These are phyloP conservation scores for Logfia minima DNA, from an alignment of 129 eudicot genomes.

Conservation along the genomic window DNA sequence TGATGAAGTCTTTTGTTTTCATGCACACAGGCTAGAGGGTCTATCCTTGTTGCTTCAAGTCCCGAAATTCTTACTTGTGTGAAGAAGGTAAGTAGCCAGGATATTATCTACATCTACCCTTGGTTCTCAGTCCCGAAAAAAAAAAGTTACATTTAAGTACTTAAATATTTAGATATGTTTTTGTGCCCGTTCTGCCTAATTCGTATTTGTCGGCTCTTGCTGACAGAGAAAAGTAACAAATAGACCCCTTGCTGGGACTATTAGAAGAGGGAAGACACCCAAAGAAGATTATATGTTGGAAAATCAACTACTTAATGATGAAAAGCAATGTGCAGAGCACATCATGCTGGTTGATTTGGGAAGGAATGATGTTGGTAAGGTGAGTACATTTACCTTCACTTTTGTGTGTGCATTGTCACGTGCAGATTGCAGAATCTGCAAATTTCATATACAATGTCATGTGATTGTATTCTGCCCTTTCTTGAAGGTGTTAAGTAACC, in stretches of 20 bases:
- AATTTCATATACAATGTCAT: neutral
- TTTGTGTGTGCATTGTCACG: constrained; percentile 6
- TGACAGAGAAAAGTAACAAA: constrained; percentile 79
- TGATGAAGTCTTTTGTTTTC: constrained; percentile 7
- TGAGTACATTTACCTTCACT: constrained; percentile 25
- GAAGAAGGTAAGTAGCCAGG: constrained; percentile 61
- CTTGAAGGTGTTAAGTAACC: constrained; percentile 1
- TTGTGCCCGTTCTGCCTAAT: constrained; percentile 4
- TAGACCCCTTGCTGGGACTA: constrained; percentile 96
- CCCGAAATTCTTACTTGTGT: constrained; percentile 98
- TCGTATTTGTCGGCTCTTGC: constrained; percentile 17
- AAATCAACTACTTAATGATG: constrained; percentile 82
- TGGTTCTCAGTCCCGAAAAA: neutral
- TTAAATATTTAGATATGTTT: neutral
- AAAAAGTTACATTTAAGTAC: constrained; percentile 1
- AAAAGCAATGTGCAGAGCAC: constrained; percentile 98
- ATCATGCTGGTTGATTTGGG: constrained; percentile 99
- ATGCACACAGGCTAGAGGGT: constrained; percentile 84
- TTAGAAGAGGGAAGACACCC: constrained; percentile 91
- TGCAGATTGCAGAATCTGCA: neutral
- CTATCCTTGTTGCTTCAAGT: constrained; percentile 96
- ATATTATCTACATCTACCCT: constrained; percentile 2
- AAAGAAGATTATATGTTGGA: constrained; percentile 91
- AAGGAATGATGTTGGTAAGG: constrained; percentile 99
- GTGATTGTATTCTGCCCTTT: neutral